A percentile compares a stretch with the other conserved stretches of the same genome.
phyloP scores from a whole-genome alignment of 2,329 filamentous ascomycete species.

The Colletotrichum sp. region DNA sequence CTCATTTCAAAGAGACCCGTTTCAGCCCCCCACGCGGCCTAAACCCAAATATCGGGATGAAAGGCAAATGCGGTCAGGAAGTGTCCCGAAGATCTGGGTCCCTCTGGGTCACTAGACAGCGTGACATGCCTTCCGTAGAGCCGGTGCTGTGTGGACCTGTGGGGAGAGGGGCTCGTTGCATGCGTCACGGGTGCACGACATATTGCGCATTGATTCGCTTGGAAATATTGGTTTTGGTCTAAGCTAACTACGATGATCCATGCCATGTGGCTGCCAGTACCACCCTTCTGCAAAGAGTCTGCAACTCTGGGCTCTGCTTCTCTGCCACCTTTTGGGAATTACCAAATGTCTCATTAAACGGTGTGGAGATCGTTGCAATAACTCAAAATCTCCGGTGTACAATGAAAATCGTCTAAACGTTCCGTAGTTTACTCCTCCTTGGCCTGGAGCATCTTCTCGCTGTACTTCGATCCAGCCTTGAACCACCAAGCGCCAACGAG shows the following conservation, averaged over 20 bases:
- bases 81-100: neutral
- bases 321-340: neutral
- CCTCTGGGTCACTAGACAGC: neutral
- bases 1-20: constrained; percentile 1
- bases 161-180: neutral
- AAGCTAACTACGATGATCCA: neutral
- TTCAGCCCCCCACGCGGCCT: constrained; percentile 2
- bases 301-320: neutral
- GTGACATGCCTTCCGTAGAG: neutral
- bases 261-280: neutral
- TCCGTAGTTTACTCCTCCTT: constrained; percentile 28
- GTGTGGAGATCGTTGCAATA: neutral
- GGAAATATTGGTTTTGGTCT: neutral
- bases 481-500: constrained; percentile 46
- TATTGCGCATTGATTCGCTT: neutral
- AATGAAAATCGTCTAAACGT: neutral
- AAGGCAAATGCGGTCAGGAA: neutral
- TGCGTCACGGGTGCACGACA: neutral
- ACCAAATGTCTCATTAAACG: neutral
- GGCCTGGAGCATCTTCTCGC: constrained; percentile 38
- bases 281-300: neutral
- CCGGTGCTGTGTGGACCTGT: neutral
- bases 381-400: neutral
- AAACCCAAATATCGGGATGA: neutral
- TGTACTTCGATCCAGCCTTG: constrained; percentile 42